These are phyloP conservation scores for Talaromyces marneffei DNA, from an alignment of 2,329 filamentous ascomycete species.

Conservation along the genomic window DNA sequence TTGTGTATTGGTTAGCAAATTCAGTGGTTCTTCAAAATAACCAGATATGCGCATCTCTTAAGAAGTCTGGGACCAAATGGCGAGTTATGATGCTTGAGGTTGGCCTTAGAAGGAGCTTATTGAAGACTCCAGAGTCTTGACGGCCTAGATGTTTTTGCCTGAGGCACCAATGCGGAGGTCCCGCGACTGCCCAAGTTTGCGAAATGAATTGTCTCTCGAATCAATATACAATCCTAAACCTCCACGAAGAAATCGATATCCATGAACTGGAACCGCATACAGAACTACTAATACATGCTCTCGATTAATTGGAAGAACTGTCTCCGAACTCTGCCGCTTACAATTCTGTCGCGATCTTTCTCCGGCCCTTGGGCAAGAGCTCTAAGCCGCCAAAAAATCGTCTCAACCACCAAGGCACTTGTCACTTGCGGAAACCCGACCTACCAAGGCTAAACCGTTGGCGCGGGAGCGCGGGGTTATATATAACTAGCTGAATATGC, in stretches of 20 bases:
- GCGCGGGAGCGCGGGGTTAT: not conserved
- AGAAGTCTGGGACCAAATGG: not conserved
- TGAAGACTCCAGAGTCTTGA: too few species aligned
- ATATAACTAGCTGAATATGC: slow-evolving; percentile 21
- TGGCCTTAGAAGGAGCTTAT: not conserved
- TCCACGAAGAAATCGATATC: not conserved
- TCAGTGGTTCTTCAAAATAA: not conserved
- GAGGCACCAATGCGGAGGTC: slow-evolving; percentile 13
- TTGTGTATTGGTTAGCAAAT: not conserved
- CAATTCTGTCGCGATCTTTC: not conserved
- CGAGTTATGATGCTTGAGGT: slow-evolving; percentile 6
- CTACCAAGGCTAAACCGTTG: not conserved
- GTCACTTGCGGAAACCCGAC: not conserved
- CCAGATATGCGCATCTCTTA: slow-evolving; percentile 10
- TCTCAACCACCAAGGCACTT: not conserved
- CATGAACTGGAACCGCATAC: not conserved
- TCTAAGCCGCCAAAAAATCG: not conserved
- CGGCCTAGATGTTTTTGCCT: slow-evolving; percentile 7
- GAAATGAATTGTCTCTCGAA: not conserved
- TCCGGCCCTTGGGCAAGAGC: not conserved
- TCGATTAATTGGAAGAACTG: not conserved
- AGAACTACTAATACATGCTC: not conserved
- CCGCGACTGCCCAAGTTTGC: not conserved
- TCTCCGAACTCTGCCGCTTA: not conserved
- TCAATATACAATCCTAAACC: too few species aligned